A percentile compares a stretch with the other conserved stretches of the same genome.
These are phyloP conservation scores for Toxoplasma gondii DNA, from an alignment of 169 alveolate species.

Conservation along the genomic window DNA sequence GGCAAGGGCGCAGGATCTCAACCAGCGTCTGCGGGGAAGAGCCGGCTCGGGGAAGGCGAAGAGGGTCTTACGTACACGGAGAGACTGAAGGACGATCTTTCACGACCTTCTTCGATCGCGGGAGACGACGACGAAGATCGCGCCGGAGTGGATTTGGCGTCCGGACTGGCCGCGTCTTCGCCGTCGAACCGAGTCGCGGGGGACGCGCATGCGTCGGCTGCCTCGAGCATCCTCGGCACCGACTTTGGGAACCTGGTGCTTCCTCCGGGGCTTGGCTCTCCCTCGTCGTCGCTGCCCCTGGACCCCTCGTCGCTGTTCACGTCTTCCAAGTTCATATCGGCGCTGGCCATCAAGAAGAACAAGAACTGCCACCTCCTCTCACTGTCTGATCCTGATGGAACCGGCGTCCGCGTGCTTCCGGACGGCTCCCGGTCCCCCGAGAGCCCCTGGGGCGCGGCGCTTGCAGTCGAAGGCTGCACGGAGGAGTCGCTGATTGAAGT, in stretches of 20 bases:
- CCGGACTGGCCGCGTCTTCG: neutral
- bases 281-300: neutral
- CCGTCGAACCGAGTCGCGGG: neutral
- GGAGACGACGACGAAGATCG: neutral
- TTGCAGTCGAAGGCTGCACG: conserved; percentile 66
- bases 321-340: conserved; percentile 54
- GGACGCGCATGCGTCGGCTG: neutral
- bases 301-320: conserved; percentile 42
- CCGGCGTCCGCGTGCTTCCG: conserved; percentile 53
- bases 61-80: neutral
- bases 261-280: neutral
- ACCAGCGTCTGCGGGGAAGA: neutral
- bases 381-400: conserved; percentile 55
- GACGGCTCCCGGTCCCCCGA: conserved; percentile 44
- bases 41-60: neutral
- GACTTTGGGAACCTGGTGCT: conserved; percentile 14
- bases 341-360: conserved; percentile 48
- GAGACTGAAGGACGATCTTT: neutral
- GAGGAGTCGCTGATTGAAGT: conserved; percentile 42
- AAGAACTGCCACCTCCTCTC: conserved; percentile 53
- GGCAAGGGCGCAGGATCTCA: neutral
- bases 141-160: neutral
- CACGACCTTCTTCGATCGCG: neutral
- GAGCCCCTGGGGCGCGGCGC: conserved; percentile 61
- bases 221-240: neutral